phyloP scores from a whole-genome alignment of 805 yeast species.

The Yarrowia hollandica region DNA sequence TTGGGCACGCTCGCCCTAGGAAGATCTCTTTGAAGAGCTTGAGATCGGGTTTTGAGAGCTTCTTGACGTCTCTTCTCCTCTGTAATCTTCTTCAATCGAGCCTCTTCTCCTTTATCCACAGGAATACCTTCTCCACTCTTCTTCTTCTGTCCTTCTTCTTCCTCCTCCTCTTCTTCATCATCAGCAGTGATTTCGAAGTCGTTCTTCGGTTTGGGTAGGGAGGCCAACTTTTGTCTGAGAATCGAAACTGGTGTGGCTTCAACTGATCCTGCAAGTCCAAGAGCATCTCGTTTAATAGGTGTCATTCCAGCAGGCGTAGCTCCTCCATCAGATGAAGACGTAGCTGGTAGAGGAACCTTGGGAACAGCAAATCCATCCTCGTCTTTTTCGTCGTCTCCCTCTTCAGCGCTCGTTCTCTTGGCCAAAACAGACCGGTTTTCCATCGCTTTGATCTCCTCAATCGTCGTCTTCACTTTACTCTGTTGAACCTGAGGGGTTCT shows the following conservation, averaged over 20 bases:
- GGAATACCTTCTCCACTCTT: conserved; percentile 30
- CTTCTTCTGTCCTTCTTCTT: conserved; percentile 29
- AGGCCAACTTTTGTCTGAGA: conserved; percentile 31
- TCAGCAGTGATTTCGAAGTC: conserved; percentile 44
- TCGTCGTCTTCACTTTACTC: conserved; percentile 42
- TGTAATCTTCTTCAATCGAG: conserved; percentile 33
- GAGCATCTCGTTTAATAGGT: conserved; percentile 31
- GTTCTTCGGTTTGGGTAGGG: conserved; percentile 46
- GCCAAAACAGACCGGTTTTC: conserved; percentile 44
- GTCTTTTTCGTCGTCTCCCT: not conserved
- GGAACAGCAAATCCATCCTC: not conserved
- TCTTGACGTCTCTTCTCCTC: conserved; percentile 33
- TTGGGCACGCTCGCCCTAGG: conserved; percentile 33
- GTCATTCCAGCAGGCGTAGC: conserved; percentile 32
- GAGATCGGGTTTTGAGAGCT: conserved; percentile 47
- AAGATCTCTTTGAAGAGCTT: conserved; percentile 49
- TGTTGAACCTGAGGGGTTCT: conserved; percentile 38
- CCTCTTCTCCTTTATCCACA: conserved; percentile 41
- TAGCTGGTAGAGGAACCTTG: not conserved
- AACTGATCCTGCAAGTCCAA: conserved; percentile 32
- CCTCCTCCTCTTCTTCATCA: conserved; percentile 36
- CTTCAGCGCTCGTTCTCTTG: conserved; percentile 30
- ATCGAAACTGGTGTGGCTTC: conserved; percentile 34
- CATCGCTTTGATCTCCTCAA: conserved; percentile 42
- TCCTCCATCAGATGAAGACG: conserved; percentile 12